Evolutionary conservation across 1,139 yeast species (phyloP), one percentile per base, ranked within the genome.

Genomic region (Saccharomyces pastorianus): DNA sequence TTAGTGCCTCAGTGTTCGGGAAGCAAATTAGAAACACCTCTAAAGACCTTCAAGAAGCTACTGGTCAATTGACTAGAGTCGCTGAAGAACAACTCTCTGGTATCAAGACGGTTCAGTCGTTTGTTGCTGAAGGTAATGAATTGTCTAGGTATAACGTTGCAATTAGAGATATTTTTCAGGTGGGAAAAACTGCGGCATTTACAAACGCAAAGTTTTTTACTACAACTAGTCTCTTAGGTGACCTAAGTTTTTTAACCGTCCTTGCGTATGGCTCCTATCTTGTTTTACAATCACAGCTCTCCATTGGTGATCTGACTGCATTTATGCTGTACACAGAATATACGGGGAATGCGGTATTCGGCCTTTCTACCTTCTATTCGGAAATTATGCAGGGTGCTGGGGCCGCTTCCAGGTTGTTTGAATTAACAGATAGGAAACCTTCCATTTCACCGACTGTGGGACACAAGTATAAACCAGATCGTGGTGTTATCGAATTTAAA

Each of bases 341-440:
- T 67, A 88, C 97, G 1, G 97, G 97, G 3, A 78, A 85, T 53
- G 88, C 97, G 0, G 88, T 91, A 38, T 88, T 87, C 69, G 97
- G 97, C 1, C 71, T 93, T 47, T 93, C 96, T 0, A 85, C 86
- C 57, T 91, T 91, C 68, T 91, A 90, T 66, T 85, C 96, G 1
- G 98, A 93, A 67, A 73, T 91, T 56, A 91, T 93, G 96, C 93
- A 91, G 73, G 98, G 97, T 50, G 85, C 91, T 6, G 99, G 99
- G 57, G 98, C 98, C 0, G 95, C 97, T 0, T 87, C 95, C 53
- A 78, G 99, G 59, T 74, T 93, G 53, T 93, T 93, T 73, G 98
- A 93, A 70, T 75, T 93, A 50, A 79, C 85, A 51, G 96, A 90
- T 61, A 80, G 85, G 68, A 73, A 82, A 56, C 93, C 96, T 2